phyloP scores from a whole-genome alignment of 208 protist species.

The Leishmania mexicana region DNA sequence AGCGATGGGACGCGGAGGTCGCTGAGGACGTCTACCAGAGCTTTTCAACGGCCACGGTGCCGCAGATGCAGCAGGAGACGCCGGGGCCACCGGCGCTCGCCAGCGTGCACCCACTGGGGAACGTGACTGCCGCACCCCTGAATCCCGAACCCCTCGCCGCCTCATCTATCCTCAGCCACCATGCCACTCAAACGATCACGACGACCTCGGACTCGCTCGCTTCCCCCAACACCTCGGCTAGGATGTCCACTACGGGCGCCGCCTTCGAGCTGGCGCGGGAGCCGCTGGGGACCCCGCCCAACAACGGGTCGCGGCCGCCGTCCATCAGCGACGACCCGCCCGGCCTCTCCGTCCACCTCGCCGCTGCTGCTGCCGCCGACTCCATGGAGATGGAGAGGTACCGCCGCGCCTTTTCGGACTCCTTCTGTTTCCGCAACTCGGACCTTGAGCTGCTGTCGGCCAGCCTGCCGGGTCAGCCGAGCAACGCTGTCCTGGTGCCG shows the following conservation, averaged over 20 bases:
- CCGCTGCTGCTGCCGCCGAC: neutral
- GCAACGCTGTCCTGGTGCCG: slow-evolving; percentile 34
- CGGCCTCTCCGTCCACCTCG: slow-evolving; percentile 11
- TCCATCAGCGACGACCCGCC: slow-evolving; percentile 11
- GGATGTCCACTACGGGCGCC: no score
- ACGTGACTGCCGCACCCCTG: neutral
- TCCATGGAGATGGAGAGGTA: slow-evolving; percentile 28
- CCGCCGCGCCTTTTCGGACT: slow-evolving; percentile 45
- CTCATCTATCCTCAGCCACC: no score
- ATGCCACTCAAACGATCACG: neutral
- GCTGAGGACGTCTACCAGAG: slow-evolving; percentile 10
- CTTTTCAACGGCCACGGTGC: slow-evolving; percentile 15
- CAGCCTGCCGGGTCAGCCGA: slow-evolving; percentile 17
- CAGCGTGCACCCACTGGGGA: slow-evolving; percentile 5
- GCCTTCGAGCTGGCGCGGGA: no score
- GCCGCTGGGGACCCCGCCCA: neutral
- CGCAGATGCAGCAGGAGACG: slow-evolving; percentile 9
- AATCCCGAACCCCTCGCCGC: no score
- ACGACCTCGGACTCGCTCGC: slow-evolving; percentile 8
- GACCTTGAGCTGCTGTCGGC: slow-evolving; percentile 30
- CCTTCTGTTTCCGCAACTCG: slow-evolving; percentile 45
- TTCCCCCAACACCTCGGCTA: no score
- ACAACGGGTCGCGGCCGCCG: neutral
- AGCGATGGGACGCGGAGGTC: slow-evolving; percentile 19
- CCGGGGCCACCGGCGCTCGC: slow-evolving; percentile 6